Base-by-base conservation (phyloP, 2,329 filamentous ascomycete genomes). In the Aspergillus ruber region DNA sequence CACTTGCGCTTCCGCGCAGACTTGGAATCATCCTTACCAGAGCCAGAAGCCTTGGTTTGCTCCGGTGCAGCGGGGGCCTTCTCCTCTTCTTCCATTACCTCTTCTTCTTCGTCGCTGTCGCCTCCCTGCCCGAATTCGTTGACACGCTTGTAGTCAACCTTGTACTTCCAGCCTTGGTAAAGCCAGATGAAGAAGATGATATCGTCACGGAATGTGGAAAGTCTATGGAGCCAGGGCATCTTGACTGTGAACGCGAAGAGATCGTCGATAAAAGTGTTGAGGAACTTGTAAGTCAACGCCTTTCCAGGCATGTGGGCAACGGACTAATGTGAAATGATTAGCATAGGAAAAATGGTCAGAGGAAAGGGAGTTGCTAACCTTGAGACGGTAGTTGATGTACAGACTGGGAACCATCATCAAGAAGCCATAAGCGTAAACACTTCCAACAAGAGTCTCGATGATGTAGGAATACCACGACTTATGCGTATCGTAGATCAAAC, bases 201-300 rank as follows among this genome's bases (percentile, higher is more conserved):
- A 63, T 98, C 93, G 66, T 98, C 93, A 51, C 93, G 80, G 54
- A 98, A 79, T 0, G 93, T 97, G 0, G 93, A 90, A 44, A 98
- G 76, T 13, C 93, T 83, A 70, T 98, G 93, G 44, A 98, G 77
- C 53, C 90, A 82, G 0, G 93, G 93, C 93, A 98, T 98, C 75
- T 97, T 97, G 75, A 98, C 96, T 35, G 93, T 98, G 63, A 97
- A 98, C 2, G 93, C 93, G 64, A 98, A 98, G 27, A 98, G 77
- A 65, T 98, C 93, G 70, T 98, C 93, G 67, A 98, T 97, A 68
- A 98, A 98, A 4, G 93, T 97, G 74, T 97, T 96, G 56, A 97
- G 75, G 72, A 95, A 95, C 74, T 97, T 96, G 80, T 96, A 96
- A 68, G 85, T 91, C 89, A 98, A 93, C 42, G 93, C 90, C 73